Percentiles rank a stretch among this genome's conserved stretches.
These are phyloP conservation scores for Ceratocystis cubensis DNA, from an alignment of 2,329 filamentous ascomycete genomes.

Conservation along the genomic window DNA sequence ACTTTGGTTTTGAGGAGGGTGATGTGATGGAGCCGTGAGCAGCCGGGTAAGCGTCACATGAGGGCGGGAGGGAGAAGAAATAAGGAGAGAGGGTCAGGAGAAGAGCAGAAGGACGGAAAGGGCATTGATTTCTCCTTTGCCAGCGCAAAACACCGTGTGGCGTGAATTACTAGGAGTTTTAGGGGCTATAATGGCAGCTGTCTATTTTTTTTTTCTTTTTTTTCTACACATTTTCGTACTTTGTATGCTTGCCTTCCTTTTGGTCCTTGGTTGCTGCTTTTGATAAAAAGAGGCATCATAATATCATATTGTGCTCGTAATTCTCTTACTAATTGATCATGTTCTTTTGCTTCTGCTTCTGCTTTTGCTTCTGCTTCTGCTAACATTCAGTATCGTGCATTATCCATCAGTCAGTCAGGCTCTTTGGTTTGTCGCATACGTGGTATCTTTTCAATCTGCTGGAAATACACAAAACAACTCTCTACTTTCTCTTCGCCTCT, in stretches of 20 bases:
- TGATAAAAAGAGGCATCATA: not conserved
- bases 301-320: not conserved
- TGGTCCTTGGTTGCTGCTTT: constrained; percentile 15
- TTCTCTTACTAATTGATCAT: not conserved
- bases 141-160: not conserved
- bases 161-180: constrained; percentile 6
- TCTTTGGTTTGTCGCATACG: not conserved
- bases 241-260: constrained; percentile 24
- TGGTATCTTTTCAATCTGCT: constrained; percentile 12
- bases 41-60: constrained; percentile 17
- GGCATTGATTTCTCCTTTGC: not conserved
- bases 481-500: not conserved
- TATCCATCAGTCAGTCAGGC: not conserved
- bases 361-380: not conserved
- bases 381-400: not conserved
- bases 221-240: constrained; percentile 14
- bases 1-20: constrained; percentile 61
- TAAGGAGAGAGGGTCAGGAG: too few relatives aligned
- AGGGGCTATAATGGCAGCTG: not conserved
- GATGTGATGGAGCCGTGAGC: constrained; percentile 43
- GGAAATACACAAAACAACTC: not conserved
- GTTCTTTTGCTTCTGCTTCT: not conserved
- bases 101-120: not conserved
- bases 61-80: not conserved
- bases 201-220: constrained; percentile 6